phyloP scores from a whole-genome alignment of 306 rosid genomes.

The Cucurbita ficifolia region DNA sequence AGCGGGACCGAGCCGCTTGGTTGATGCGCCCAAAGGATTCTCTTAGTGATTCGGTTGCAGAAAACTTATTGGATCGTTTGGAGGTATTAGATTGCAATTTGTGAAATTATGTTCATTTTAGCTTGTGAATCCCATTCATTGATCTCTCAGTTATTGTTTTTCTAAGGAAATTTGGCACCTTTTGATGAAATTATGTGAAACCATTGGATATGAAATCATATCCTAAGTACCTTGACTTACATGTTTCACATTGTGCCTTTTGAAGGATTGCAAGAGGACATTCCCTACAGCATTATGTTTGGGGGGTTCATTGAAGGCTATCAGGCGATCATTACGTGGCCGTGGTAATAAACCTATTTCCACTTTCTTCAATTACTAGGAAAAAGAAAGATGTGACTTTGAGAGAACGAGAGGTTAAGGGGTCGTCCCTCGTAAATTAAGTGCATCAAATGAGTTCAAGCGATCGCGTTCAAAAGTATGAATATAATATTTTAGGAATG shows the following conservation, averaged over 20 bases:
- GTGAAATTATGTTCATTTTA: background rate
- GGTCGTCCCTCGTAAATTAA: background rate
- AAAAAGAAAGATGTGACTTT: background rate
- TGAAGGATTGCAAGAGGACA: slow-evolving; percentile 68
- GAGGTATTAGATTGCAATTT: slow-evolving; percentile 29
- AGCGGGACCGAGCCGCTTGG: slow-evolving; percentile 96
- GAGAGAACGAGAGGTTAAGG: background rate
- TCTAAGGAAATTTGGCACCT: background rate
- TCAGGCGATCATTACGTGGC: slow-evolving; percentile 36
- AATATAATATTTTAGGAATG: too few species aligned
- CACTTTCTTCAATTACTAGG: background rate
- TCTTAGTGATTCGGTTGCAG: slow-evolving; percentile 50
- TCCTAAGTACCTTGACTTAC: background rate
- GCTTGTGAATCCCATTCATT: background rate
- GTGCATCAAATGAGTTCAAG: background rate
- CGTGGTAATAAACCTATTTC: slow-evolving; percentile 28
- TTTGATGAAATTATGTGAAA: background rate
- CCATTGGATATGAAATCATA: background rate
- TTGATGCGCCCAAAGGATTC: slow-evolving; percentile 57
- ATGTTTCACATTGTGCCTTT: background rate
- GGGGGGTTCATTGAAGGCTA: slow-evolving; percentile 66
- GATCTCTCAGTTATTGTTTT: background rate
- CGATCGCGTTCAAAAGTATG: too few species aligned
- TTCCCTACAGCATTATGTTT: slow-evolving; percentile 78
- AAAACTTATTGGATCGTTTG: slow-evolving; percentile 70